Percentiles rank a stretch among this genome's conserved stretches.
Evolutionary conservation across 192 early-diverging fungal genomes (phyloP).

Genomic region (Backusella westeae): DNA sequence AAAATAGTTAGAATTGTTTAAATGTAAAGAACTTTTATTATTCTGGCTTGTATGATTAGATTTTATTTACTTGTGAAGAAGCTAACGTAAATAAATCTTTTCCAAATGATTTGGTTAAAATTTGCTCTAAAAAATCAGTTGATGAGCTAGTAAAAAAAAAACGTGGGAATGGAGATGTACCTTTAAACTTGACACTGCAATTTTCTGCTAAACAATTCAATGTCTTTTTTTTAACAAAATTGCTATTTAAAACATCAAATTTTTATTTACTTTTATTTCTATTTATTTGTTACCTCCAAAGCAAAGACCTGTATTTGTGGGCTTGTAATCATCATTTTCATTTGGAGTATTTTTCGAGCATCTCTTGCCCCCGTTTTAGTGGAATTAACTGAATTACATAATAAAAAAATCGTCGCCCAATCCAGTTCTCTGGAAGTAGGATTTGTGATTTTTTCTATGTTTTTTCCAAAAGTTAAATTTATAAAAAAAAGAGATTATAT

Average conservation of each 20-base stretch:
- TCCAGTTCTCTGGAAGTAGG: slow-evolving; percentile 25
- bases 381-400: slow-evolving; percentile 27
- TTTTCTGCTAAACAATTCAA: slow-evolving; percentile 33
- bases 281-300: slow-evolving; percentile 22
- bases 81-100: slow-evolving; percentile 32
- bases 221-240: slow-evolving; percentile 9
- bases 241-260: neutral
- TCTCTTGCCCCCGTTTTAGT: slow-evolving; percentile 38
- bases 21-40: neutral
- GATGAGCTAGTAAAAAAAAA: neutral
- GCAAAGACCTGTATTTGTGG: slow-evolving; percentile 25
- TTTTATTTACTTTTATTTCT: neutral
- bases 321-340: slow-evolving; percentile 23
- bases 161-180: neutral
- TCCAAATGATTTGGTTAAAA: slow-evolving; percentile 32
- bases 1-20: neutral
- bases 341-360: slow-evolving; percentile 36
- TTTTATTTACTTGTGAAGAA: slow-evolving; percentile 11
- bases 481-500: neutral
- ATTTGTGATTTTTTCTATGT: slow-evolving; percentile 25
- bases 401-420: slow-evolving; percentile 28
- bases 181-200: slow-evolving; percentile 23
- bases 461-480: neutral
- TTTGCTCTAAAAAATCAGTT: slow-evolving; percentile 18
- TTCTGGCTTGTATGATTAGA: neutral